Percentiles rank a stretch among this genome's conserved stretches.
These are phyloP conservation scores for Wickerhamomyces alni DNA, from an alignment of 805 yeast species.

Conservation along the genomic window DNA sequence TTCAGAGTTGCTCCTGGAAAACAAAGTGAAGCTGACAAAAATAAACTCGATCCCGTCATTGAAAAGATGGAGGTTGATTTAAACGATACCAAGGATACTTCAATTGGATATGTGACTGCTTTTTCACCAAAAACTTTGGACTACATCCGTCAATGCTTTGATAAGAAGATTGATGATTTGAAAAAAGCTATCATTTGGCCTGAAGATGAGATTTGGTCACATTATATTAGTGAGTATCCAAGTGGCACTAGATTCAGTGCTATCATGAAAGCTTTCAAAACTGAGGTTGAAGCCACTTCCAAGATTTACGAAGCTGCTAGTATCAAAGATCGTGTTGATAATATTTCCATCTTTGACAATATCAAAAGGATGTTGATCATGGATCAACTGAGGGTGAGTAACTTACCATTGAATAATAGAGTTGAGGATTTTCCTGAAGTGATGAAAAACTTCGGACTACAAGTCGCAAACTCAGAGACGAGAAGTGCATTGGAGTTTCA, in stretches of 20 bases:
- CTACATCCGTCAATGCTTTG: slow-evolving; percentile 41
- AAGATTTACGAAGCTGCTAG: slow-evolving; percentile 32
- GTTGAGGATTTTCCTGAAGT: slow-evolving; percentile 39
- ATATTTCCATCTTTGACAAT: slow-evolving; percentile 36
- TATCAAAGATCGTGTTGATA: slow-evolving; percentile 27
- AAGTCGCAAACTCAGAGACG: slow-evolving; percentile 31
- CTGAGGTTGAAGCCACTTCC: slow-evolving; percentile 26
- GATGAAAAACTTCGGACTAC: slow-evolving; percentile 45
- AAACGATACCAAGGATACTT: slow-evolving; percentile 14
- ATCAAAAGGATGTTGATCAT: slow-evolving; percentile 39
- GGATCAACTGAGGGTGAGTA: slow-evolving; percentile 52
- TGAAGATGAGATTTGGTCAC: slow-evolving; percentile 61
- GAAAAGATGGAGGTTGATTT: background rate
- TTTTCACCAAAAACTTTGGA: slow-evolving; percentile 37
- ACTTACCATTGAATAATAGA: slow-evolving; percentile 53
- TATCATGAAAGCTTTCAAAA: slow-evolving; percentile 42
- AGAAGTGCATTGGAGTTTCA: slow-evolving; percentile 49
- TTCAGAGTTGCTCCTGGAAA: slow-evolving; percentile 36
- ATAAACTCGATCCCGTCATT: too few species aligned
- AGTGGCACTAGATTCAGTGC: slow-evolving; percentile 38
- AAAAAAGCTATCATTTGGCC: slow-evolving; percentile 75
- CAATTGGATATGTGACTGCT: slow-evolving; percentile 51
- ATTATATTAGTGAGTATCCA: slow-evolving; percentile 57
- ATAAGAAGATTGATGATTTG: slow-evolving; percentile 45
- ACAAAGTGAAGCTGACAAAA: background rate